Conservation (phyloP, 2,329 filamentous ascomycete species). For the Verticillium albo-atrum region DNA sequence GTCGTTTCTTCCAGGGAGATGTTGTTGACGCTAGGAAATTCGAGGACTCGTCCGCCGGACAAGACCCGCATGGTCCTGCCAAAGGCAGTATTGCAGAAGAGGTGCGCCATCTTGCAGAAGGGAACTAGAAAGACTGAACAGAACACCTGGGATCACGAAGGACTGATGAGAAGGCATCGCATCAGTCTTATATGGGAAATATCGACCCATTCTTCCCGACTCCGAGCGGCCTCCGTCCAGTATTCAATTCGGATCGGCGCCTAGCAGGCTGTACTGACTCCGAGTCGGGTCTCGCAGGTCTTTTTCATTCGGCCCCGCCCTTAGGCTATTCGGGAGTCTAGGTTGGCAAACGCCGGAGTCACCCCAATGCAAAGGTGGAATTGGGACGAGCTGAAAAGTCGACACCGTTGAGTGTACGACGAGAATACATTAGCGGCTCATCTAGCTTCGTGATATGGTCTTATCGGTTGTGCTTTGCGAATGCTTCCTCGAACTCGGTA, state of each 20-base stretch:
- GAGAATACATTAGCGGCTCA: no score
- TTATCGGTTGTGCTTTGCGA: no score
- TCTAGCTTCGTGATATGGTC: no score
- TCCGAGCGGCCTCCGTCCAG: background rate
- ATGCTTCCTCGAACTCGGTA: no score
- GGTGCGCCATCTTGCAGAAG: background rate
- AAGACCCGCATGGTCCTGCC: background rate
- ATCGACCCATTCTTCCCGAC: background rate
- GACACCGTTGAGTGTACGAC: no score
- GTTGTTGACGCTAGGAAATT: background rate
- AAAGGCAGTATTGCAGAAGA: background rate
- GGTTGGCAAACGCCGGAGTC: no score
- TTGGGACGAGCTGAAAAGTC: no score
- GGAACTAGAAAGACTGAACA: background rate
- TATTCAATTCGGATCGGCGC: background rate
- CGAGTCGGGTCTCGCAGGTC: background rate
- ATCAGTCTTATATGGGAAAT: background rate
- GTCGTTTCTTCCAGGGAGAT: background rate
- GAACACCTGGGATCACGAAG: background rate
- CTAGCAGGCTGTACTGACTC: background rate
- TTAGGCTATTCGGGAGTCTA: background rate
- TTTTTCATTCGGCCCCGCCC: background rate
- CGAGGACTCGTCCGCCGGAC: background rate
- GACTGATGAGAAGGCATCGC: background rate
- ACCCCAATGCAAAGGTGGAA: no score